Evolutionary conservation across 164 flowering plant genomes (phyloP).

Genomic region (Stephania yunnanensis): DNA sequence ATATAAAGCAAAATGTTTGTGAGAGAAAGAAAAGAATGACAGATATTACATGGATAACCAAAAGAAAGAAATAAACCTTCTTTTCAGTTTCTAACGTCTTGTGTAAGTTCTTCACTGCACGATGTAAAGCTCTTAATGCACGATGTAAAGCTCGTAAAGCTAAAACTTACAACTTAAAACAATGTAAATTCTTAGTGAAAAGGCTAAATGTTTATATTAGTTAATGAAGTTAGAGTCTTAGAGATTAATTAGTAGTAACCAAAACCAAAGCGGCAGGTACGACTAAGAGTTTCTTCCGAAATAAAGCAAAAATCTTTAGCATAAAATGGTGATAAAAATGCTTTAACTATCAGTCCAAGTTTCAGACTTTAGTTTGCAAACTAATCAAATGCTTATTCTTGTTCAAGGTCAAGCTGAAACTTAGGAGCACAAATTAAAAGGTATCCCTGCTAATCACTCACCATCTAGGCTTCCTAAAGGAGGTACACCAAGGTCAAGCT

Average conservation of each 20-base stretch:
- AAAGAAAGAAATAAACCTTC: constrained; percentile 48
- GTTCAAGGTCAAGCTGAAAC: neutral
- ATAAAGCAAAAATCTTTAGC: no score
- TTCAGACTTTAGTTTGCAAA: neutral
- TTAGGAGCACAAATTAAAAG: neutral
- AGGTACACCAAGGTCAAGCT: constrained; percentile 97
- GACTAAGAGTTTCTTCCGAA: no score
- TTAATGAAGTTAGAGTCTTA: no score
- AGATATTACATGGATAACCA: neutral
- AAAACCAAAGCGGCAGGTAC: no score
- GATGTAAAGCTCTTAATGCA: constrained; percentile 73
- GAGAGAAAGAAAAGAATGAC: neutral
- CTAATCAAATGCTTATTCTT: neutral
- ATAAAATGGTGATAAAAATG: neutral
- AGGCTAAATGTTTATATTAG: no score
- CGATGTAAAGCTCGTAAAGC: constrained; percentile 98
- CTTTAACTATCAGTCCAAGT: neutral
- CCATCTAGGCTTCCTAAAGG: constrained; percentile 98
- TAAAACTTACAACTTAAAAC: no score
- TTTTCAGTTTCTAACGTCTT: constrained; percentile 79
- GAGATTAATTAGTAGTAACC: no score
- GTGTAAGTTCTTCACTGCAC: constrained; percentile 60
- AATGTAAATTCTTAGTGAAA: no score
- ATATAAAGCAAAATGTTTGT: neutral
- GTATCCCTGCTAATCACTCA: constrained; percentile 28